phyloP scores from a whole-genome alignment of 192 early-diverging fungal species.

The Backusella psychrophila region DNA sequence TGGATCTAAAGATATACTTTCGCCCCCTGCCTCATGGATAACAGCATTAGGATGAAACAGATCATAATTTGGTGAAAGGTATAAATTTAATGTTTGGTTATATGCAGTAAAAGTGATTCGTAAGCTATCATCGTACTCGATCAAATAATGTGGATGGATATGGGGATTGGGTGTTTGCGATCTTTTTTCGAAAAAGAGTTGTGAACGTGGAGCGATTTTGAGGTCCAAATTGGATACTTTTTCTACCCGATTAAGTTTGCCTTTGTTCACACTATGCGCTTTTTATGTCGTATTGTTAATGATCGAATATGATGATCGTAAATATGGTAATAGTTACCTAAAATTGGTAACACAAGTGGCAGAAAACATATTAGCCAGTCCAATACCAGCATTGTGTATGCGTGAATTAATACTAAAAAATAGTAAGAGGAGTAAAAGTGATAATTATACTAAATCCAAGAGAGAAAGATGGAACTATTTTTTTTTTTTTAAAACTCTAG shows the following conservation, averaged over 20 bases:
- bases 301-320: not conserved
- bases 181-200: constrained; percentile 18
- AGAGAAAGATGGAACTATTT: not conserved
- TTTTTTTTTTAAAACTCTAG: not conserved
- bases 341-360: not conserved
- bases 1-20: not conserved
- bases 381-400: not conserved
- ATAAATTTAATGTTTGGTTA: constrained; percentile 63
- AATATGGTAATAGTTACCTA: not conserved
- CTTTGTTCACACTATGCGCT: not conserved
- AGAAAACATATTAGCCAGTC: not conserved
- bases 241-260: constrained; percentile 7
- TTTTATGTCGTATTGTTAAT: not conserved
- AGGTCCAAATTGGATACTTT: not conserved
- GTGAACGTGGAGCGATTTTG: constrained; percentile 21
- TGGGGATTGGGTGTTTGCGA: not conserved
- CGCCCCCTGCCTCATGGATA: not conserved
- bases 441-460: not conserved
- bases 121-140: constrained; percentile 48
- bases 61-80: constrained; percentile 68
- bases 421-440: not conserved
- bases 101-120: constrained; percentile 56
- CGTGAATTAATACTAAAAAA: not conserved
- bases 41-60: constrained; percentile 64
- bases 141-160: constrained; percentile 3